A percentile compares a stretch with the other conserved stretches of the same genome.
phyloP scores from a whole-genome alignment of 768 basidiomycete genomes.

The Boletus rubropictus region DNA sequence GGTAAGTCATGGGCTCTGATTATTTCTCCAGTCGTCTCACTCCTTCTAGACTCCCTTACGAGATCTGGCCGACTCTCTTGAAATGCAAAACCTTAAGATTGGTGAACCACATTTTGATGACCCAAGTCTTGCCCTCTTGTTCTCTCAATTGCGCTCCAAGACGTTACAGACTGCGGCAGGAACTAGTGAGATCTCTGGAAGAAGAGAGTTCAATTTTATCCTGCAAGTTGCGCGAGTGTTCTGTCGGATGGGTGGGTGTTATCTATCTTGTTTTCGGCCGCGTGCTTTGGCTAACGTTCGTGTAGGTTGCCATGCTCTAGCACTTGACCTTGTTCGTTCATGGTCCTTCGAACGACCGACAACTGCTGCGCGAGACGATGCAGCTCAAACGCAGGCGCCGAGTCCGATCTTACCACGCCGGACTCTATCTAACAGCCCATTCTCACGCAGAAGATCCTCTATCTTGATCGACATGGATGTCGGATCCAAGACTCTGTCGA shows the following conservation, averaged over 20 bases:
- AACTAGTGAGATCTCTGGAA: conserved; percentile 83
- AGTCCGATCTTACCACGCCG: conserved; percentile 43
- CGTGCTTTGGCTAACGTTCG: conserved; percentile 3
- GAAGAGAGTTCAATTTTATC: conserved; percentile 91
- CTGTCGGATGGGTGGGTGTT: conserved; percentile 79
- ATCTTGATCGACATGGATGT: conserved; percentile 91
- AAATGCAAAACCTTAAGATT: conserved; percentile 55
- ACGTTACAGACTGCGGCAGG: conserved; percentile 92
- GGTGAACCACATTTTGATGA: conserved; percentile 90
- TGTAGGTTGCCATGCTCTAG: conserved; percentile 88
- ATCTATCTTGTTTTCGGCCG: neutral
- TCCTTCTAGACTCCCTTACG: conserved; percentile 61
- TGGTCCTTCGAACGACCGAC: conserved; percentile 90
- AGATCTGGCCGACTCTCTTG: conserved; percentile 58
- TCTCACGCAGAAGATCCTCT: conserved; percentile 57
- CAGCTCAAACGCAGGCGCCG: conserved; percentile 10
- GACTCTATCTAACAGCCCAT: conserved; percentile 45
- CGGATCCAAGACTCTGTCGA: conserved; percentile 52
- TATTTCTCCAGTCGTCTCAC: neutral
- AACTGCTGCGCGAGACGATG: conserved; percentile 24
- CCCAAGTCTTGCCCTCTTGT: conserved; percentile 84
- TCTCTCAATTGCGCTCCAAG: conserved; percentile 83
- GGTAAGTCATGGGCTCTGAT: conserved; percentile 41
- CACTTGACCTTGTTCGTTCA: conserved; percentile 79
- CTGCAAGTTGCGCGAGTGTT: conserved; percentile 91